Conservation (phyloP, 768 basidiomycete genomes). For the Psilocybe cubensis region DNA sequence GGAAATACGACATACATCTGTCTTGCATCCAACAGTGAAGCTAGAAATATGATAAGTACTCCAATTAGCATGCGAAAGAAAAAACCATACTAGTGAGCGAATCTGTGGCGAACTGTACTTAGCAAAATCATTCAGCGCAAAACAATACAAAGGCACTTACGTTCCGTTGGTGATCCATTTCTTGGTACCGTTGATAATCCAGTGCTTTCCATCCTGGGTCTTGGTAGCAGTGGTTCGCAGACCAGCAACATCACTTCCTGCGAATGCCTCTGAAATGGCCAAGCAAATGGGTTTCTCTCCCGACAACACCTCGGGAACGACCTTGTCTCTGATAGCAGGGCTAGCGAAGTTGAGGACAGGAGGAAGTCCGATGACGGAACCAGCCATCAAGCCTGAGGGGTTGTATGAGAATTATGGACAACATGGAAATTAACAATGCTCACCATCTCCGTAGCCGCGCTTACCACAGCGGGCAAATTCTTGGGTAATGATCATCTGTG, state of each 20-base stretch:
- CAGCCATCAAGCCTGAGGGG: constrained; percentile 59
- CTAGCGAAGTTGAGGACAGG: constrained; percentile 85
- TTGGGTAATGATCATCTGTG: constrained; percentile 75
- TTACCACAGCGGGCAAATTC: constrained; percentile 72
- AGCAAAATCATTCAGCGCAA: background rate
- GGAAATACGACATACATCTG: constrained; percentile 39
- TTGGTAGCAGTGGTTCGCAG: constrained; percentile 75
- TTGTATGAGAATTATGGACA: background rate
- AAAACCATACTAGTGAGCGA: constrained; percentile 45
- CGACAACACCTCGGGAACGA: constrained; percentile 67
- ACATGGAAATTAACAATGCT: constrained; percentile 6
- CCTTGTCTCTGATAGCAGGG: constrained; percentile 53
- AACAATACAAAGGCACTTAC: constrained; percentile 31
- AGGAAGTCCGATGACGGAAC: constrained; percentile 83
- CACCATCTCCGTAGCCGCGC: constrained; percentile 83
- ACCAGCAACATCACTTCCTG: constrained; percentile 81
- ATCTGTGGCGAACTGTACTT: constrained; percentile 27
- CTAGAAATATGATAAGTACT: constrained; percentile 20
- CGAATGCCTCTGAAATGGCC: constrained; percentile 89
- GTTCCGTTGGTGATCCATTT: constrained; percentile 86
- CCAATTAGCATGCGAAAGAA: background rate
- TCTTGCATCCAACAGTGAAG: constrained; percentile 73
- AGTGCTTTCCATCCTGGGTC: constrained; percentile 78
- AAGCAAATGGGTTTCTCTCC: constrained; percentile 82
- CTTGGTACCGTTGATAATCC: constrained; percentile 82